phyloP scores from a whole-genome alignment of 164 flowering plant species.

The Stephania cephalantha region DNA sequence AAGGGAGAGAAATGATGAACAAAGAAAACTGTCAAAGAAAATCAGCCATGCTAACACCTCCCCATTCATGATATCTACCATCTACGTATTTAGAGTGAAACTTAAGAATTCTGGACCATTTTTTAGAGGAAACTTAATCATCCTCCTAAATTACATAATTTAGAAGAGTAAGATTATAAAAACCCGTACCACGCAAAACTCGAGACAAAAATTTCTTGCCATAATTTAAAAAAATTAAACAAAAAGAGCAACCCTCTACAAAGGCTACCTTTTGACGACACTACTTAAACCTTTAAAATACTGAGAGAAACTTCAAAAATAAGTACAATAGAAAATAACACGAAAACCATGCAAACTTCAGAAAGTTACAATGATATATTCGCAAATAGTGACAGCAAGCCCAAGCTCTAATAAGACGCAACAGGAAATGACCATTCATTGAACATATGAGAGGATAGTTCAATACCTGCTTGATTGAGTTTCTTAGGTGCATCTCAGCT shows the following conservation, averaged over 20 bases:
- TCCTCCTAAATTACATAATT: not conserved
- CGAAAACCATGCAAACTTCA: not conserved
- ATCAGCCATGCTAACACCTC: not conserved
- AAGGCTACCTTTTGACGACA: not conserved
- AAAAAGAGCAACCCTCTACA: not conserved
- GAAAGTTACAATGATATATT: too few species aligned
- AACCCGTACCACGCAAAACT: too few species aligned
- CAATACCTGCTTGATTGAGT: conserved; percentile 56
- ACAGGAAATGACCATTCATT: not conserved
- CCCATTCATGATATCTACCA: not conserved
- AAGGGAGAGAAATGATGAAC: not conserved
- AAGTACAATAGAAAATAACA: not conserved
- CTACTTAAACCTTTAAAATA: too few species aligned
- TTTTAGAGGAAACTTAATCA: not conserved
- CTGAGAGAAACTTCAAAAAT: not conserved
- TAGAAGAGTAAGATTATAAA: not conserved
- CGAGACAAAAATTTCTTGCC: not conserved
- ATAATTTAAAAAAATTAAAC: not conserved
- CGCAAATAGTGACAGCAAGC: not conserved
- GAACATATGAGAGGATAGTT: not conserved
- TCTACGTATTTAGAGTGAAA: not conserved
- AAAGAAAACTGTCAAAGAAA: too few species aligned
- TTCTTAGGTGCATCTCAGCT: conserved; percentile 80
- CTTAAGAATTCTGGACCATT: not conserved
- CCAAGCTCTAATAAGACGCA: not conserved